phyloP scores from a whole-genome alignment of 1,284 basidiomycete genomes.

The Coniferiporia weirii region DNA sequence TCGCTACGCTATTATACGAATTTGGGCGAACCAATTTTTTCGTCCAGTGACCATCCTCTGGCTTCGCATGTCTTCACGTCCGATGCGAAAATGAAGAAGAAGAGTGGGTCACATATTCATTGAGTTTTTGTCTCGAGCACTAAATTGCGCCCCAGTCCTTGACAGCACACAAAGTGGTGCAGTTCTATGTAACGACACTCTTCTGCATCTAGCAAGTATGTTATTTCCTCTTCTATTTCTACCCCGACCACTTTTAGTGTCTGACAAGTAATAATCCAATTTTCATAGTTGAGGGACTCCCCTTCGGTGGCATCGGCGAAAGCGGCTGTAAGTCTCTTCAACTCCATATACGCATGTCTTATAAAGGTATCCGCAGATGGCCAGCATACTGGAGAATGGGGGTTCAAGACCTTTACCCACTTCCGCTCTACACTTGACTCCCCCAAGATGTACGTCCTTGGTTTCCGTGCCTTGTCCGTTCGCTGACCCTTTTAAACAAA shows the following conservation, averaged over 20 bases:
- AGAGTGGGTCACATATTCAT: slow-evolving; percentile 36
- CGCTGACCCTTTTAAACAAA: neutral
- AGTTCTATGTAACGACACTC: slow-evolving; percentile 59
- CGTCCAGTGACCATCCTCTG: slow-evolving; percentile 64
- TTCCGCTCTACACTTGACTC: slow-evolving; percentile 54
- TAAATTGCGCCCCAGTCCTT: slow-evolving; percentile 41
- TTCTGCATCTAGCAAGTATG: slow-evolving; percentile 52
- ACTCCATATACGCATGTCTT: neutral
- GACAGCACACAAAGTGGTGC: slow-evolving; percentile 65
- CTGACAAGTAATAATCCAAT: slow-evolving; percentile 1
- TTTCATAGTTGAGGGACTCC: slow-evolving; percentile 52
- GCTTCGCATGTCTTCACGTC: slow-evolving; percentile 73
- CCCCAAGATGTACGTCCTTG: slow-evolving; percentile 49
- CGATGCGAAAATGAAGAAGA: slow-evolving; percentile 53
- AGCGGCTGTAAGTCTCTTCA: slow-evolving; percentile 55
- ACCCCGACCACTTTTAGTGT: neutral
- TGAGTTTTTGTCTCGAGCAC: neutral
- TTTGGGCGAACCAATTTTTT: neutral
- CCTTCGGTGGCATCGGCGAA: slow-evolving; percentile 68
- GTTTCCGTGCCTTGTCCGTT: neutral
- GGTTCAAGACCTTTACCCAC: slow-evolving; percentile 69
- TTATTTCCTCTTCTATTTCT: neutral
- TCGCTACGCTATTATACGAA: neutral
- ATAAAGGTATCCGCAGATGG: slow-evolving; percentile 40
- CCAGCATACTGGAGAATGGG: slow-evolving; percentile 55